Evolutionary conservation across 2,329 filamentous ascomycete species (phyloP).

Genomic region (Didymella keratinophila): DNA sequence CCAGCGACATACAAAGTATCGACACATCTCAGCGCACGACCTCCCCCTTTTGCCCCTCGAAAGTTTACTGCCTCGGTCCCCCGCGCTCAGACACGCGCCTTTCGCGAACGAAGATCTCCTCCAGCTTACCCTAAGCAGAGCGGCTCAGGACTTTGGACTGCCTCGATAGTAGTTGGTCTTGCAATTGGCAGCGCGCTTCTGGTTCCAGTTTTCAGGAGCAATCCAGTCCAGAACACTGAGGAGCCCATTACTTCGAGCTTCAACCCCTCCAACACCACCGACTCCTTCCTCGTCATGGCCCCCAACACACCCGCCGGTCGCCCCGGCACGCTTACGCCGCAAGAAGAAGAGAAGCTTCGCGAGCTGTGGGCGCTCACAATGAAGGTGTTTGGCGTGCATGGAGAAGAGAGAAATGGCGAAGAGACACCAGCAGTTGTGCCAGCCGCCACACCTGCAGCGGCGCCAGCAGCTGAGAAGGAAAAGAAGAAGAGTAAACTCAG

Average conservation of each 20-base stretch:
- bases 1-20: slow-evolving; percentile 18
- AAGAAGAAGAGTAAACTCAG: slow-evolving; percentile 77
- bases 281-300: slow-evolving; percentile 52
- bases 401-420: slow-evolving; percentile 43
- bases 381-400: slow-evolving; percentile 70
- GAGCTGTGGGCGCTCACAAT: slow-evolving; percentile 84
- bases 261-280: slow-evolving; percentile 32
- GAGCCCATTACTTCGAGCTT: slow-evolving; percentile 25
- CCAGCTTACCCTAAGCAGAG: slow-evolving; percentile 27
- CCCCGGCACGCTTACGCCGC: slow-evolving; percentile 84
- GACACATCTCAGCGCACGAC: slow-evolving; percentile 22
- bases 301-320: slow-evolving; percentile 69
- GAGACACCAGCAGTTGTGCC: slow-evolving; percentile 26
- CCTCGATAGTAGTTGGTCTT: slow-evolving; percentile 40
- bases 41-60: slow-evolving; percentile 25
- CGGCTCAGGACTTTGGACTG: slow-evolving; percentile 38
- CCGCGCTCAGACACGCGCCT: slow-evolving; percentile 25
- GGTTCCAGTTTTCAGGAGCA: slow-evolving; percentile 28
- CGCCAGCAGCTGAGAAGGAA: slow-evolving; percentile 56
- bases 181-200: slow-evolving; percentile 46
- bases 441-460: slow-evolving; percentile 1
- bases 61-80: slow-evolving; percentile 12
- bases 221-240: slow-evolving; percentile 17
- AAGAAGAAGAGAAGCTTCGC: slow-evolving; percentile 87
- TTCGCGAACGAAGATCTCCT: slow-evolving; percentile 5